phyloP scores from a whole-genome alignment of 768 basidiomycete species.

The Boletales sp. region DNA sequence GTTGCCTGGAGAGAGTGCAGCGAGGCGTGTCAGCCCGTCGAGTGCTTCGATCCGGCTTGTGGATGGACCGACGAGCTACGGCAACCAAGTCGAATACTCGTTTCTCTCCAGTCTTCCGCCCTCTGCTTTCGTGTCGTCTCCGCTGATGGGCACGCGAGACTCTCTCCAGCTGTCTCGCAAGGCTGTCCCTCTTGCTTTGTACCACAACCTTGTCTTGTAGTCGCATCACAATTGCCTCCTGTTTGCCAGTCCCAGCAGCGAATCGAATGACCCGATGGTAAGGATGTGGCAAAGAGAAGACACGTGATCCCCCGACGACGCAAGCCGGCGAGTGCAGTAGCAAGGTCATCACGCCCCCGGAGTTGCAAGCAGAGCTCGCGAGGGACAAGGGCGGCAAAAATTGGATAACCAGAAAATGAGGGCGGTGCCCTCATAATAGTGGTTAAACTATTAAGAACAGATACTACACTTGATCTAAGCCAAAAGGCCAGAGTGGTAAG shows the following conservation, averaged over 20 bases:
- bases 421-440: conserved; percentile 57
- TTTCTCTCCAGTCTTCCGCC: conserved; percentile 26
- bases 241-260: conserved; percentile 1
- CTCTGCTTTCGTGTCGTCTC: conserved; percentile 12
- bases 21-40: conserved; percentile 13
- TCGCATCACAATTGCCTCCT: conserved; percentile 17
- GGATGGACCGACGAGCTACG: conserved; percentile 5
- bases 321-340: conserved; percentile 3
- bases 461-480: conserved; percentile 80
- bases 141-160: conserved; percentile 23
- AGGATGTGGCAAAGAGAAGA: neutral
- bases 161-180: conserved; percentile 25
- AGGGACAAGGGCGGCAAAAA: conserved; percentile 25
- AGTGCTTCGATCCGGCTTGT: conserved; percentile 24
- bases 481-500: conserved; percentile 49
- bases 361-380: conserved; percentile 13
- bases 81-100: conserved; percentile 15
- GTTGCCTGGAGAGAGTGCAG: neutral
- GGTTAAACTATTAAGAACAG: conserved; percentile 63
- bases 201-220: conserved; percentile 1
- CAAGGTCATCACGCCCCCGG: conserved; percentile 7
- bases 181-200: too few relatives aligned
- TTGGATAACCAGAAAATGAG: conserved; percentile 54
- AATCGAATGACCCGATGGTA: neutral
- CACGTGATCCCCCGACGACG: conserved; percentile 7